Evolutionary conservation across 2,329 filamentous ascomycete species (phyloP), one percentile per base, ranked within the genome.

Genomic region (Cordyceps javanica): DNA sequence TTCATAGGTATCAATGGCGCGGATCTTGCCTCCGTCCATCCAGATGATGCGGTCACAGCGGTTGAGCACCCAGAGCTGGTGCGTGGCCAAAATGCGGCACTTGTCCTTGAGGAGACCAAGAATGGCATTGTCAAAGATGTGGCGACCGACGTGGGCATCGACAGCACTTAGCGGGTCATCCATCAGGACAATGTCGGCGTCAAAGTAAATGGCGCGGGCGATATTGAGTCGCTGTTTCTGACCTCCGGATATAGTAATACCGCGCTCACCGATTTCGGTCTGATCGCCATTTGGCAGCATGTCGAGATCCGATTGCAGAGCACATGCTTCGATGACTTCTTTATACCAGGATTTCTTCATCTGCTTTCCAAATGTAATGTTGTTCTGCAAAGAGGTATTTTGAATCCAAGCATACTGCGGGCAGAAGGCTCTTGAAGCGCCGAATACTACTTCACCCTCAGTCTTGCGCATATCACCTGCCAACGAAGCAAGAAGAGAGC

Each of bases 361-460:
- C 0, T 85, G 82, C 64, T 91, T 93, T 11, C 93, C 93, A 66
- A 97, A 97, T 0, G 91, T 73, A 59, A 99, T 96, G 66, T 99
- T 99, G 34, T 96, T 85, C 61, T 85, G 86, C 3, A 97, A 82
- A 0, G 88, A 90, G 0, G 91, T 81, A 67, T 97, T 97, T 68
- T 97, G 93, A 50, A 99, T 96, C 94, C 94, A 99, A 0, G 94
- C 90, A 67, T 96, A 96, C 69, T 99, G 93, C 0, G 93, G 93
- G 63, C 94, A 97, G 66, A 96, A 97, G 0, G 93, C 90, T 61
- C 92, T 81, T 3, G 85, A 87, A 0, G 90, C 90, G 41, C 92
- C 90, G 64, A 94, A 81, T 0, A 83, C 81, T 6, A 95, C 81
- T 38, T 87, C 80, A 11, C 91, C 91, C 3, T 74, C 75, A 0